Evolutionary conservation across 2,329 filamentous ascomycete genomes (phyloP).

Genomic region (Colletotrichum ledebouriae): DNA sequence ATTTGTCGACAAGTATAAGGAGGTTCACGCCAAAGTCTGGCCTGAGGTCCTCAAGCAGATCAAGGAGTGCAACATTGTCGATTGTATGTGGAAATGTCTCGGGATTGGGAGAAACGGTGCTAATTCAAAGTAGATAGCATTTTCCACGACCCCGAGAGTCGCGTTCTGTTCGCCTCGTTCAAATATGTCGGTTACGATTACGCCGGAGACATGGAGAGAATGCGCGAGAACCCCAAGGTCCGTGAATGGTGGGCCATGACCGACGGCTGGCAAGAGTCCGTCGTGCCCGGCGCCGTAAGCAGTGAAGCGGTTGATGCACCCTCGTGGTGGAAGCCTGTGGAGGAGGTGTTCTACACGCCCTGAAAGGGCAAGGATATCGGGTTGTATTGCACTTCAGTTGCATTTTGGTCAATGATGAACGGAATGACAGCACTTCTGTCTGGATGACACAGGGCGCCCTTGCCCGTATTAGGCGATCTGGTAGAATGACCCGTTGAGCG

Average conservation of each 20-base stretch:
- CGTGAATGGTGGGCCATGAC: constrained; percentile 87
- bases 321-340: constrained; percentile 77
- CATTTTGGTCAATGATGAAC: constrained; percentile 34
- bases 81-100: constrained; percentile 65
- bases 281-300: constrained; percentile 70
- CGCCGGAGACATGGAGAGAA: constrained; percentile 80
- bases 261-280: constrained; percentile 78
- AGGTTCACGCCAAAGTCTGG: constrained; percentile 81
- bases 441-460: constrained; percentile 14
- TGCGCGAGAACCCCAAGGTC: constrained; percentile 80
- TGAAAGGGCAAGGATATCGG: constrained; percentile 49
- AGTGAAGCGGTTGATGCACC: constrained; percentile 68
- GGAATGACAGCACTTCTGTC: constrained; percentile 26
- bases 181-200: constrained; percentile 84
- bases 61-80: constrained; percentile 78
- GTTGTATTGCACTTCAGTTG: constrained; percentile 34
- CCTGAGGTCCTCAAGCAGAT: constrained; percentile 83
- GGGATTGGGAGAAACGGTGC: neutral
- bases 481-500: neutral
- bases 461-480: neutral
- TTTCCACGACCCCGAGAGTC: constrained; percentile 73
- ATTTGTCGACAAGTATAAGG: constrained; percentile 77
- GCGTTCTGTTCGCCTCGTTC: constrained; percentile 80
- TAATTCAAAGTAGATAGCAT: constrained; percentile 71
- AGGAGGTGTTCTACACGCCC: constrained; percentile 76